Evolutionary conservation across 2,329 filamentous ascomycete species (phyloP).

Genomic region (Setomelanomma holmii): DNA sequence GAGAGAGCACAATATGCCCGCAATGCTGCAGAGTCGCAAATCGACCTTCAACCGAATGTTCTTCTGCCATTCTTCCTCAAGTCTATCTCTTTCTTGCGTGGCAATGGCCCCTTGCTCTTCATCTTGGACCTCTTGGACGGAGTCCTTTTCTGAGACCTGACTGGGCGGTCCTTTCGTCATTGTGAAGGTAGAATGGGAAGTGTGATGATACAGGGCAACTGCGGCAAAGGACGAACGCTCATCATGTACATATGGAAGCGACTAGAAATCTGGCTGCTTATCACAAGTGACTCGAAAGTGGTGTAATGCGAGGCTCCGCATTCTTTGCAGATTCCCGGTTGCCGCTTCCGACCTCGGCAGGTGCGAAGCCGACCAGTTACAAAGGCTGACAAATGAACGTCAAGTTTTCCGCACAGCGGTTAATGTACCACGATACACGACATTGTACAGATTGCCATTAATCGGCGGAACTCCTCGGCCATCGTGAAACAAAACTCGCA

Average conservation of each 20-base stretch:
- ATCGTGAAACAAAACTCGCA: no score
- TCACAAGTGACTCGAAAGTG: conserved; percentile 11
- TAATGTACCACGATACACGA: neutral
- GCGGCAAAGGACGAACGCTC: neutral
- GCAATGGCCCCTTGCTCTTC: conserved; percentile 11
- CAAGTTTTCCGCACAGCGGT: neutral
- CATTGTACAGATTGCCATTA: no score
- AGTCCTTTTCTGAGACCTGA: conserved; percentile 19
- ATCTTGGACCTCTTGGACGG: conserved; percentile 22
- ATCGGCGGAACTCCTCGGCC: no score
- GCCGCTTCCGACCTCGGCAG: conserved; percentile 8
- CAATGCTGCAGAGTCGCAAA: conserved; percentile 72
- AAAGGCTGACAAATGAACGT: neutral
- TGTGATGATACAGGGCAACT: neutral
- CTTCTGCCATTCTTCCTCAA: conserved; percentile 48
- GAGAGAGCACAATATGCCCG: conserved; percentile 72
- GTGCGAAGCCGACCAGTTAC: neutral
- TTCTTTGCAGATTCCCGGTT: conserved; percentile 9
- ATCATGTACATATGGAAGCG: conserved; percentile 11
- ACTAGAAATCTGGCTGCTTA: conserved; percentile 16
- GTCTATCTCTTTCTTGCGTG: conserved; percentile 9
- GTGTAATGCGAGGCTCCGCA: conserved; percentile 15
- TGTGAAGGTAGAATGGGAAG: conserved; percentile 2
- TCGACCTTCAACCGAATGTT: conserved; percentile 69
- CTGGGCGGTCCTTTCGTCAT: conserved; percentile 25